Conservation (phyloP, 371 early-diverging fungal genomes). For the Actinomucor elegans region DNA sequence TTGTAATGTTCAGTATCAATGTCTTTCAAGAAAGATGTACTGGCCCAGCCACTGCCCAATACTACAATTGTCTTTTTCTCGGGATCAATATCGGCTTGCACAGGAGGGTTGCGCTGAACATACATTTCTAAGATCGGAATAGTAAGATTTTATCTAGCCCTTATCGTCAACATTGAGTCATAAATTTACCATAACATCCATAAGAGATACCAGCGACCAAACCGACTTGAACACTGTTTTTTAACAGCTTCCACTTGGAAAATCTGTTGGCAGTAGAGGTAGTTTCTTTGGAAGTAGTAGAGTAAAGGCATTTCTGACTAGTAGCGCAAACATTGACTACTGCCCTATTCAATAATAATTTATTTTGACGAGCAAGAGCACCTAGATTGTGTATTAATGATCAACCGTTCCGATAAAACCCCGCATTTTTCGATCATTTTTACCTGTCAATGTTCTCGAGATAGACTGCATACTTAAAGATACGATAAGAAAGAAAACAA, state of each 20-base stretch:
- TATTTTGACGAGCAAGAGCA: neutral
- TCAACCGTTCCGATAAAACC: too few relatives aligned
- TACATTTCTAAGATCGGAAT: conserved; percentile 37
- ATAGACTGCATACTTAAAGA: conserved; percentile 13
- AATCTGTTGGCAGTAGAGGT: neutral
- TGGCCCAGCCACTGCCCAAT: conserved; percentile 86
- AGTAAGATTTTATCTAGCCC: neutral
- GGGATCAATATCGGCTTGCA: conserved; percentile 69
- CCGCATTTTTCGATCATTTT: neutral
- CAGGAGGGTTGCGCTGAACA: conserved; percentile 59
- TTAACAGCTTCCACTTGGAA: conserved; percentile 20
- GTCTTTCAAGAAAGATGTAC: conserved; percentile 73
- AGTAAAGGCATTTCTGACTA: conserved; percentile 2
- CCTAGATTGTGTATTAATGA: too few relatives aligned
- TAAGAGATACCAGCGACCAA: conserved; percentile 35
- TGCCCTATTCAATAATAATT: neutral
- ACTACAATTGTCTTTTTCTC: conserved; percentile 78
- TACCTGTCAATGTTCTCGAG: conserved; percentile 14
- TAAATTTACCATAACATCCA: conserved; percentile 35
- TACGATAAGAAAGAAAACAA: neutral
- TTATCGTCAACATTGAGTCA: neutral
- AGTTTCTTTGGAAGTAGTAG: conserved; percentile 1
- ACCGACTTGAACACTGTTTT: conserved; percentile 33
- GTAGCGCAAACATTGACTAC: neutral
- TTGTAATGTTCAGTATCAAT: conserved; percentile 78